These are phyloP conservation scores for Epichloe coenophiala DNA, from an alignment of 2,329 filamentous ascomycete species.

Conservation along the genomic window DNA sequence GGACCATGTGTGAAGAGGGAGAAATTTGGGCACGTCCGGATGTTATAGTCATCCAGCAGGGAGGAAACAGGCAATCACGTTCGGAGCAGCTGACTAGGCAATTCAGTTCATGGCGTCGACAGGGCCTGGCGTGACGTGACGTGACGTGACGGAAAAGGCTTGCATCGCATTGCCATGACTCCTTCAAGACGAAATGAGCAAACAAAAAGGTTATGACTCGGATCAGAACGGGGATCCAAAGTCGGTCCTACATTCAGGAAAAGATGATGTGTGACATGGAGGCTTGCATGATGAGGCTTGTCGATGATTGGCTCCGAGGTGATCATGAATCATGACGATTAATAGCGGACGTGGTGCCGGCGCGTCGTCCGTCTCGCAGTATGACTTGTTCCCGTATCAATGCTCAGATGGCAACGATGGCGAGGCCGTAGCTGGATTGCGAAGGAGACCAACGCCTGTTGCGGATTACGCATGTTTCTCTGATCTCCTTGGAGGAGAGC, in stretches of 20 bases:
- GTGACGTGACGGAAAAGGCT: neutral
- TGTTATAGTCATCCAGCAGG: no score
- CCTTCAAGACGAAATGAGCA: neutral
- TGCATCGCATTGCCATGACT: neutral
- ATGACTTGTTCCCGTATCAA: neutral
- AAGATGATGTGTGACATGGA: neutral
- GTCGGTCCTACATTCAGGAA: neutral
- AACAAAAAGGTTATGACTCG: neutral
- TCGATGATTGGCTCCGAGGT: slow-evolving; percentile 1
- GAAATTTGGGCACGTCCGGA: no score
- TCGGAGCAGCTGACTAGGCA: neutral
- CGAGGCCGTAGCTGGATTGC: neutral
- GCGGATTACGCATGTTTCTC: neutral
- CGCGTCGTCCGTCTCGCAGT: neutral
- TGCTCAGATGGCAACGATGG: neutral
- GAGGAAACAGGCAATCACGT: neutral
- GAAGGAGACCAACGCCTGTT: neutral
- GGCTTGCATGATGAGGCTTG: neutral
- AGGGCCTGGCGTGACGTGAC: neutral
- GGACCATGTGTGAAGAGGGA: neutral
- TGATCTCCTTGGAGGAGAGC: no score
- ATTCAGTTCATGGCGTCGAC: neutral
- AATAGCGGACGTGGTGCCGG: neutral
- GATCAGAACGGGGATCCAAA: neutral
- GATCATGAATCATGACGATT: slow-evolving; percentile 3